Evolutionary conservation across 2,329 filamentous ascomycete genomes (phyloP), one percentile per base, ranked within the genome.

Genomic region (Fusarium sp.): DNA sequence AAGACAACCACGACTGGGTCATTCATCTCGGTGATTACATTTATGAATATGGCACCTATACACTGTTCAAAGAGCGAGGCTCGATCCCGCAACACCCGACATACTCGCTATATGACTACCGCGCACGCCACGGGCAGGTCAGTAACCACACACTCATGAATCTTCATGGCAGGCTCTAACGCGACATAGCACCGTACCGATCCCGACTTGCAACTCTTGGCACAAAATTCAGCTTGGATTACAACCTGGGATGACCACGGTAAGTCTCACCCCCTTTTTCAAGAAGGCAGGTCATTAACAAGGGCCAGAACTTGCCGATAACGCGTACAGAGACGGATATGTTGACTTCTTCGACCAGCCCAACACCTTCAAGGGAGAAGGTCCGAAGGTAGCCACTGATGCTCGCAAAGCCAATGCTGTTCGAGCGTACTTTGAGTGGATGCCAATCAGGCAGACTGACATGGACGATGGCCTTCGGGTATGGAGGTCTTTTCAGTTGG

Each of bases 221-320:
- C 59, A 1, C 22, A 58, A 24, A 61, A 39, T 16, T 61, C 50
- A 18, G 59, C 50, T 13, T 61, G 59, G 59, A 61, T 61, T 5
- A 35, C 59, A 12, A 61, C 59, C 3, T 61, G 59, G 59, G 59
- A 61, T 8, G 59, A 61, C 13, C 59, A 61, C 6, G 59, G 59
- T 57, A 22, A 15, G n/a, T n/a, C n/a, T n/a, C n/a, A n/a, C n/a
- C n/a, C n/a, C n/a, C n/a, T n/a, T n/a, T n/a, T n/a, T n/a, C n/a
- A n/a, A n/a, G n/a, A n/a, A n/a, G n/a, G n/a, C n/a, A n/a, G n/a
- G n/a, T n/a, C n/a, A n/a, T n/a, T n/a, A n/a, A n/a, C n/a, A n/a
- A n/a, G 13, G 5, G 11, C 16, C 3, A 57, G 59, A 61, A 6
- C 24, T 61, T 11, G 51, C 59, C 7, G 59, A 61, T 24, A 61